Evolutionary conservation across 1,284 basidiomycete species (phyloP).

Genomic region (Coniferiporia sulphurascens): DNA sequence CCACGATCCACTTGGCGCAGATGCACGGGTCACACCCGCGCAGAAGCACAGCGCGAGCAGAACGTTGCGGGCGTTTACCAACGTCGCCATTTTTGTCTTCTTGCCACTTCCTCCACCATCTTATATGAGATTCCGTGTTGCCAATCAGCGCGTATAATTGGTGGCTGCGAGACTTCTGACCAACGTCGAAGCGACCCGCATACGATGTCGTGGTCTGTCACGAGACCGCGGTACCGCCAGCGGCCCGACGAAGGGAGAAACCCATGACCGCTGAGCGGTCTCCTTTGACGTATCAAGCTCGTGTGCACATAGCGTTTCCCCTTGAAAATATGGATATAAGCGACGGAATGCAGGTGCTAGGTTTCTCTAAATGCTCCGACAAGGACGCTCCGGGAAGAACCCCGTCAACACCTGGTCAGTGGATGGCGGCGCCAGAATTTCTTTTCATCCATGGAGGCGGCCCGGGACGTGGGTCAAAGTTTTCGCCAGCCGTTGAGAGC

Average conservation of each 20-base stretch:
- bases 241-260: not conserved
- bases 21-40: not conserved
- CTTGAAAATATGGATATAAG: too few species aligned
- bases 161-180: not conserved
- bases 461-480: too few species aligned
- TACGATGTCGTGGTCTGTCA: not conserved
- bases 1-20: slow-evolving; percentile 39
- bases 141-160: not conserved
- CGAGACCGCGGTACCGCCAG: not conserved
- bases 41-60: not conserved
- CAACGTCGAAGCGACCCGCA: not conserved
- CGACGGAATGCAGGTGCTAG: too few species aligned
- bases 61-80: not conserved
- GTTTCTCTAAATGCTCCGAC: too few species aligned
- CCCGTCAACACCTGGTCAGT: too few species aligned
- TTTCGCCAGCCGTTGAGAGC: too few species aligned
- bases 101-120: not conserved
- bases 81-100: not conserved
- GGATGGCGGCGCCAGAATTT: too few species aligned
- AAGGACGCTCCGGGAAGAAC: too few species aligned
- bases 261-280: not conserved
- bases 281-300: not conserved
- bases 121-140: not conserved
- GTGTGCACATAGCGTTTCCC: too few species aligned
- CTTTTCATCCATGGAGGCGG: too few species aligned